Base-by-base conservation (phyloP, 129 eudicot genomes). In the Pseudognaphalium luteoalbum region DNA sequence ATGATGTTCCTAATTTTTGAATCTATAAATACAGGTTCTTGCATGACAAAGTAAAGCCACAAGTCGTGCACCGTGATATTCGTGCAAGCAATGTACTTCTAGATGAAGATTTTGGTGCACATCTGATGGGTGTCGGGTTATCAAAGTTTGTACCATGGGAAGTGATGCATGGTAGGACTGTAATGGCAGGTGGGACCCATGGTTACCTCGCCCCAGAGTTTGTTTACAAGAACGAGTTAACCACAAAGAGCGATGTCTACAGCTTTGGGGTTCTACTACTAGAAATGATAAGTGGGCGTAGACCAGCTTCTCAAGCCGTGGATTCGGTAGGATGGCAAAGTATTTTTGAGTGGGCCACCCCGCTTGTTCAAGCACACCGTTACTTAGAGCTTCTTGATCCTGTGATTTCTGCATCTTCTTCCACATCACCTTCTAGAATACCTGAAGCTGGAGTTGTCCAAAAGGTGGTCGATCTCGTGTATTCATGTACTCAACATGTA, bases 131-230 rank as follows among this genome's bases (percentile, higher is more conserved):
- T 0, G 98, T 90, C 8, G 98, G 98, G 7, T 88, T 93, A 4
- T 90, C 98, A 54, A 93, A 93, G 78, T 93, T 93, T 69, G 96
- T 93, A 58, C 96, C 98, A 20, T 93, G 92, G 96, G 98, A 93
- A 82, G 95, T 93, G 66, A 93, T 88, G 98, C 96, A 90, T 1
- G 92, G 92, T 71, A 86, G 96, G 84, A 85, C 96, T 4, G 98
- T 93, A 11, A 90, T 93, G 98, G 98, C 97, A 20, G 98, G 98
- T 22, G 98, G 98, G 30, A 93, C 98, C 56, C 95, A 93, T 3
- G 97, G 98, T 25, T 93, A 93, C 84, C 96, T 93, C 21, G 98
- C 98, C 30, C 98, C 98, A 0, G 98, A 93, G 76, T 93, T 88
- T 32, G 98, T 93, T n/a, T 93, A 93, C 81, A 85, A 88, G 69